Percentiles rank a stretch among this genome's conserved stretches.
phyloP scores from a whole-genome alignment of 2,329 filamentous ascomycete species.

The Metarhizium guizhouense region DNA sequence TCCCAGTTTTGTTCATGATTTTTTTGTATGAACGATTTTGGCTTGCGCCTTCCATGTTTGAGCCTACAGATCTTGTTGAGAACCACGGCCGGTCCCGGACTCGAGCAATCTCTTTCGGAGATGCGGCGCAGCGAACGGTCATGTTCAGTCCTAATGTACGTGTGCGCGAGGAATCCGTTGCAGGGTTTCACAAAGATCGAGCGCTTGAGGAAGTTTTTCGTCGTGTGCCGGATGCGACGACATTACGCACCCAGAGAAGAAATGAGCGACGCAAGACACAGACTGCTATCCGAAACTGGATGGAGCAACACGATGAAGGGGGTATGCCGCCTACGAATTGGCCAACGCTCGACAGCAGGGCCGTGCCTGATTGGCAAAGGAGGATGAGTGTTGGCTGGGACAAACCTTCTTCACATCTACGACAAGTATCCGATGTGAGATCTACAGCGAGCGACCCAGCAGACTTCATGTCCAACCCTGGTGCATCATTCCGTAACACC shows the following conservation, averaged over 20 bases:
- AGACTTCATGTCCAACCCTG: conserved; percentile 49
- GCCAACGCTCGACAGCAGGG: conserved; percentile 37
- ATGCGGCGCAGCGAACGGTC: conserved; percentile 45
- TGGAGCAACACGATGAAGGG: conserved; percentile 59
- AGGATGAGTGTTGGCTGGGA: conserved; percentile 46
- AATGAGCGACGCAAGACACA: conserved; percentile 65
- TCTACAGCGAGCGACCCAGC: conserved; percentile 57
- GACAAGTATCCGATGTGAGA: conserved; percentile 45
- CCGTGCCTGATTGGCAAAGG: conserved; percentile 37
- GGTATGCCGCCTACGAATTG: conserved; percentile 38
- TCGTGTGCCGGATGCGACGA: conserved; percentile 55
- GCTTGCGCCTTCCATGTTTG: conserved; percentile 66
- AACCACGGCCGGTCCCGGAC: conserved; percentile 44
- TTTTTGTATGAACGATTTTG: conserved; percentile 80
- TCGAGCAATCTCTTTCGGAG: conserved; percentile 46
- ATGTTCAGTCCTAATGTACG: conserved; percentile 67
- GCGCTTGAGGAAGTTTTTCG: conserved; percentile 89
- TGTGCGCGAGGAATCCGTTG: conserved; percentile 76
- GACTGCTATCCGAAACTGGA: conserved; percentile 82
- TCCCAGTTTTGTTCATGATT: conserved; percentile 78
- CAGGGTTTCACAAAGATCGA: conserved; percentile 81
- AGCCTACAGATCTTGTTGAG: conserved; percentile 80
- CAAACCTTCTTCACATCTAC: conserved; percentile 34
- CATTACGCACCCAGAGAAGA: conserved; percentile 49
- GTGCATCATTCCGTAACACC: conserved; percentile 18